Base-by-base conservation (phyloP, 257 asterid species). In the Solanum ossicruentum region DNA sequence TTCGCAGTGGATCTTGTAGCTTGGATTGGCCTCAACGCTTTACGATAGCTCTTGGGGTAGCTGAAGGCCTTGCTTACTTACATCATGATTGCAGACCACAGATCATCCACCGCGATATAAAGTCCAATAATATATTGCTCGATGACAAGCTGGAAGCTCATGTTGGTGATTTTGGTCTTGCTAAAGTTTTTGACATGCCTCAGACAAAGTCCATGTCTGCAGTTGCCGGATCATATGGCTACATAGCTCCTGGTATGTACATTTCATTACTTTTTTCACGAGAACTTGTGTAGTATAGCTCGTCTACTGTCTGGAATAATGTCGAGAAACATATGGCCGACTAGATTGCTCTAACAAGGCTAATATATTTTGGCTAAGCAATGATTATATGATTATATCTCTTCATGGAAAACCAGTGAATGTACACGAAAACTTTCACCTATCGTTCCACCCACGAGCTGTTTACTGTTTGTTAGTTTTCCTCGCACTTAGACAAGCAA, bases 161-260 rank as follows among this genome's bases (percentile, higher is more conserved):
- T 65, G 61, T 92, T 26, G 94, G 92, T 16, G 94, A 92, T 85
- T 92, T 92, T 65, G 94, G 94, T 39, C 78, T 92, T 55, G 94
- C 96, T 7, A 41, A 91, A 88, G 82, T 83, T 87, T 56, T 87
- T 80, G 91, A 95, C 85, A 56, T 88, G 36, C 69, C 85, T 63
- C 89, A 88, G 85, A 85, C 85, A 58, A 91, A 93, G 83, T 87
- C 93, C 2, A 91, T 88, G 60, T 90, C 94, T 2, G 86, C 87
- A 87, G 88, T 93, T 70, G 96, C 94, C 0, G 94, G 94, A 45
- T 93, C 96, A 43, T 93, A 88, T 77, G 96, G 96, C 2, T 93
- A 93, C 65, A 93, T 93, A 20, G 96, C 94, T 36, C 94, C 93
- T 20, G 96, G 96, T 93, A 78, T 83, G 93, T 84, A 54, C 79